Evolutionary conservation across 225 moss, liverwort and hornwort genomes (phyloP).

Genomic region (Climacium dendroides): DNA sequence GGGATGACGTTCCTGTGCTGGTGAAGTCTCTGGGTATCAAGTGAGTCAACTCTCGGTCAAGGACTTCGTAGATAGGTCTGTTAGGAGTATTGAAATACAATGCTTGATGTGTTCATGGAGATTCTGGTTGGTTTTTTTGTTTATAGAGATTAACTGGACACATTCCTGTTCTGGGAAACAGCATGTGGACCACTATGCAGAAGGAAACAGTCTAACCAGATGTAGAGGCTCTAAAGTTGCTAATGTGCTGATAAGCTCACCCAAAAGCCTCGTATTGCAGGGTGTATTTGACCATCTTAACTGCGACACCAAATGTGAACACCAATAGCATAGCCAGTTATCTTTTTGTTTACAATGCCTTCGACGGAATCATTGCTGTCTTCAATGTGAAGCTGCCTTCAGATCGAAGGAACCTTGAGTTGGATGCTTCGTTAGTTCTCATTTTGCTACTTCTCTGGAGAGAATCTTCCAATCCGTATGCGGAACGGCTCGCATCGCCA

Average conservation of each 20-base stretch:
- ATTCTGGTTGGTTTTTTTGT: not conserved
- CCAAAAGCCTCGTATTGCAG: conserved; percentile 27
- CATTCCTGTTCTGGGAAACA: not conserved
- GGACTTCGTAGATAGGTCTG: not conserved
- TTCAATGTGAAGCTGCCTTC: conserved; percentile 59
- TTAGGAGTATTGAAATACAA: not conserved
- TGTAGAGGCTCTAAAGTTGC: not conserved
- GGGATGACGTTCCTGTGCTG: conserved; percentile 86
- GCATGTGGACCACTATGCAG: not conserved
- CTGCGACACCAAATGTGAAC: conserved; percentile 86
- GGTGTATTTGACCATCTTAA: conserved; percentile 72
- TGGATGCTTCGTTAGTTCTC: conserved; percentile 81
- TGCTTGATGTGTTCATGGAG: not conserved
- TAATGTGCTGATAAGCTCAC: not conserved
- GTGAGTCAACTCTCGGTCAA: conserved; percentile 23
- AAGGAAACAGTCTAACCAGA: not conserved
- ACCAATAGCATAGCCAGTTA: conserved; percentile 87
- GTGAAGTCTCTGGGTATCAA: conserved; percentile 83
- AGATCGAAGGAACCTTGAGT: conserved; percentile 63
- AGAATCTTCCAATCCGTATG: conserved; percentile 81
- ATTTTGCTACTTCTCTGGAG: conserved; percentile 78
- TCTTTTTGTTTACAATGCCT: conserved; percentile 71
- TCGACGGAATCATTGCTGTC: conserved; percentile 65
- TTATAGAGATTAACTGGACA: not conserved
- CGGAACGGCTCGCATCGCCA: conserved; percentile 50